Evolutionary conservation across 2,329 filamentous ascomycete genomes (phyloP).

Genomic region (Exophiala bonariae): DNA sequence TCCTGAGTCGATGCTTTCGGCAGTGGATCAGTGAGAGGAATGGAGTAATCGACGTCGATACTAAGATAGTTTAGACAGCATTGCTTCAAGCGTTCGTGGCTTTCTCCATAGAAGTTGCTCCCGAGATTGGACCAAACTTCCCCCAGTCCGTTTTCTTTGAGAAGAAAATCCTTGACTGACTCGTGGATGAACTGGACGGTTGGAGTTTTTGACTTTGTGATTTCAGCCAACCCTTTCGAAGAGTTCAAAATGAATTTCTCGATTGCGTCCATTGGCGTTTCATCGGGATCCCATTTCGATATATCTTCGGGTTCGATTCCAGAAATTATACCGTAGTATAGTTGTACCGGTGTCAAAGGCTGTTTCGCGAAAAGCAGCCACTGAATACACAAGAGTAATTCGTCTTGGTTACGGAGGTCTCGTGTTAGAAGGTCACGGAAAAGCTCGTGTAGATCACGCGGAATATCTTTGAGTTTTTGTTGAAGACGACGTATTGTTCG

Average conservation of each 20-base stretch:
- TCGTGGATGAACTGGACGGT: slow-evolving; percentile 50
- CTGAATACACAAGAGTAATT: slow-evolving; percentile 37
- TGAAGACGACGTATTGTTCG: slow-evolving; percentile 35
- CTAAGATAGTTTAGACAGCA: slow-evolving; percentile 46
- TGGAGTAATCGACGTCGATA: slow-evolving; percentile 21
- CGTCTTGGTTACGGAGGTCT: slow-evolving; percentile 44
- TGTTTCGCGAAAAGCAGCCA: slow-evolving; percentile 23
- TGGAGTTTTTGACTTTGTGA: slow-evolving; percentile 18
- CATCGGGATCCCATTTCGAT: slow-evolving; percentile 26
- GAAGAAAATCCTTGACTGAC: slow-evolving; percentile 42
- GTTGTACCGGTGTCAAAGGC: slow-evolving; percentile 40
- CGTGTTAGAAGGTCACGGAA: slow-evolving; percentile 54
- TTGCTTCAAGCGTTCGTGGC: slow-evolving; percentile 47
- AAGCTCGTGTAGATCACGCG: slow-evolving; percentile 44
- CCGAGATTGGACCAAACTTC: slow-evolving; percentile 32
- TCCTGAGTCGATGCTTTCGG: slow-evolving; percentile 21
- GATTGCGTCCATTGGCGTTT: slow-evolving; percentile 27
- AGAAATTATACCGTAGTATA: slow-evolving; percentile 46
- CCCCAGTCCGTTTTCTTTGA: slow-evolving; percentile 36
- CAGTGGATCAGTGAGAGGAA: slow-evolving; percentile 5
- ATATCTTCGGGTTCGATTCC: slow-evolving; percentile 28
- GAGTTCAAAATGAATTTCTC: slow-evolving; percentile 38
- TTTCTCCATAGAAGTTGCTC: slow-evolving; percentile 33
- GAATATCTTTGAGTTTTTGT: slow-evolving; percentile 41
- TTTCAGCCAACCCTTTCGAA: slow-evolving; percentile 51